Base-by-base conservation (phyloP, 352 stramenopile genomes). In the Aphanomyces stellatus region DNA sequence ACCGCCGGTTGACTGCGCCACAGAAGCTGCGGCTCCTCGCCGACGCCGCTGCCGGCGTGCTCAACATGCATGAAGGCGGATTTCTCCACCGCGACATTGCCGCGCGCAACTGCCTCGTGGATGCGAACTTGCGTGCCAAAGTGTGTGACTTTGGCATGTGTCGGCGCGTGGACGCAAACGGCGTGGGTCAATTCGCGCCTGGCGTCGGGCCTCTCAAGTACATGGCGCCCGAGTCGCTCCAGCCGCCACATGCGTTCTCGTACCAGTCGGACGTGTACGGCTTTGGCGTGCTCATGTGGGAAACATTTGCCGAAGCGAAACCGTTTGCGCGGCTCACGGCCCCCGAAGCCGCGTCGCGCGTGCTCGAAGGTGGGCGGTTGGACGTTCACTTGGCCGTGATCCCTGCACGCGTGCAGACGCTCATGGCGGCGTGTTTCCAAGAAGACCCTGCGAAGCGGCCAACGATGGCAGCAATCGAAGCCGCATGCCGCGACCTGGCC, bases 11-110 rank as follows among this genome's bases (percentile, higher is more conserved):
- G 25, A 60, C 80, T 22, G 80, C 78, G 7, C 51, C 77, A 2
- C 73, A 89, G 59, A 82, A 83, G 30, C 87, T 78, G 19, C 61
- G 71, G 19, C 88, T 93, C 77, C 69, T 91, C 7, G 84, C 83
- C 61, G 84, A 93, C 53, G 84, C 82, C 11, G 84, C 84, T 17
- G 78, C 79, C 0, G 84, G 84, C 0, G 37, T 93, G 22, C 74
- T 90, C n/a, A 93, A 91, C 46, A 88, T 93, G 53, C 85, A 93
- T 64, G 80, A 93, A 82, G 85, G 85, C 66, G 82, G 82, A 25
- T 91, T 93, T 33, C 88, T 93, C 46, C 85, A 93, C 55, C 81
- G 85, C 33, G 85, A 93, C 42, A 79, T 93, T 31, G 85, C 82
- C 4, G 85, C 82, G 4, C 78, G 85, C 7, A 93, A 93, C 69